Percentiles rank a stretch among this genome's conserved stretches.
These are phyloP conservation scores for Fusarium sp. DNA, from an alignment of 2,329 filamentous ascomycete genomes.

Conservation along the genomic window DNA sequence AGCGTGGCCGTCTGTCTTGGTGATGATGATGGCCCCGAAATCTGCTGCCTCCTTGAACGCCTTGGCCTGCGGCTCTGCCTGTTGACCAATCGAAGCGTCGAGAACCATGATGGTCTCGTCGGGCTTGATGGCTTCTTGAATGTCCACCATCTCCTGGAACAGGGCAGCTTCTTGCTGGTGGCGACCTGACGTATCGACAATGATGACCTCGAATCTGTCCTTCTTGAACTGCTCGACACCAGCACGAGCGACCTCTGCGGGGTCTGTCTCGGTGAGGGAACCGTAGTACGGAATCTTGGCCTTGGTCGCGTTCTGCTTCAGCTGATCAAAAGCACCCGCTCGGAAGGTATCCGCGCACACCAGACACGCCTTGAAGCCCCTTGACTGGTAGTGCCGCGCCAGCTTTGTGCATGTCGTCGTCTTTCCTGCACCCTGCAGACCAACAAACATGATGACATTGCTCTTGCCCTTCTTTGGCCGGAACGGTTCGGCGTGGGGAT, in stretches of 20 bases:
- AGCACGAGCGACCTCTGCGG: constrained; percentile 90
- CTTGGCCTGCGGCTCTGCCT: constrained; percentile 91
- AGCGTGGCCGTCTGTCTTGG: constrained; percentile 96
- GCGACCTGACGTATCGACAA: constrained; percentile 95
- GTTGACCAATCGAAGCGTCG: constrained; percentile 95
- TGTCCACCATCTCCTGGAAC: constrained; percentile 98
- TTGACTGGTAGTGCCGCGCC: constrained; percentile 90
- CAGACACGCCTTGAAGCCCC: constrained; percentile 91
- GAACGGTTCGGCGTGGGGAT: constrained; percentile 94
- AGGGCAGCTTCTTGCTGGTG: constrained; percentile 95
- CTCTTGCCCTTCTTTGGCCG: constrained; percentile 95
- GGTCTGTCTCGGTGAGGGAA: constrained; percentile 94
- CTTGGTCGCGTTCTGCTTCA: constrained; percentile 99
- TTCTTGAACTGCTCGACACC: constrained; percentile 99
- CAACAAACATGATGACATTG: constrained; percentile 99
- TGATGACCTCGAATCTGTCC: constrained; percentile 97
- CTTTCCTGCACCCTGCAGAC: constrained; percentile 96
- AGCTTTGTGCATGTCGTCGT: constrained; percentile 98
- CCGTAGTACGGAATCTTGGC: constrained; percentile 99
- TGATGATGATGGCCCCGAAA: constrained; percentile 98
- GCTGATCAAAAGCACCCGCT: constrained; percentile 96
- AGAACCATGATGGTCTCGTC: constrained; percentile 99
- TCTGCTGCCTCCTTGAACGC: constrained; percentile 98
- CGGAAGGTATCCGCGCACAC: constrained; percentile 99
- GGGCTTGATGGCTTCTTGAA: constrained; percentile 84